Conservation (phyloP, 441 rosid species). For the Populus hybrid region DNA sequence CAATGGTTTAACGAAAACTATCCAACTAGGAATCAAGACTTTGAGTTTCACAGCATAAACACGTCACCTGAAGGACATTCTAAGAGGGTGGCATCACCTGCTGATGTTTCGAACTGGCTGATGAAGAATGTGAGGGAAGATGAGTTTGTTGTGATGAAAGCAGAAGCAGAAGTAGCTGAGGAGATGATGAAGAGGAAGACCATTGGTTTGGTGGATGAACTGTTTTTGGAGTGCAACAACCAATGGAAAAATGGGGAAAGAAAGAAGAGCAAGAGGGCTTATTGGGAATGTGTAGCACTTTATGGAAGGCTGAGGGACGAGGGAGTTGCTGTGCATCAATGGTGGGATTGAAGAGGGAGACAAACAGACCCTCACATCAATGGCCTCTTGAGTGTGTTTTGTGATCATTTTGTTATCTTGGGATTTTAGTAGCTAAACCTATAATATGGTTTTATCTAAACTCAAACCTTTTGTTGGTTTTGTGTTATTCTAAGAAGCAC, state of each 20-base stretch:
- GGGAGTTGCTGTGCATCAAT: conserved; percentile 78
- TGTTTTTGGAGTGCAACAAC: conserved; percentile 72
- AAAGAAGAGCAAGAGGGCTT: conserved; percentile 42
- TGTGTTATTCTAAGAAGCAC: background rate
- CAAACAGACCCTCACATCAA: background rate
- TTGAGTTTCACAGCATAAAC: conserved; percentile 68
- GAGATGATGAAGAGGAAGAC: conserved; percentile 60
- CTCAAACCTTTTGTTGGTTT: background rate
- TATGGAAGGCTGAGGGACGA: conserved; percentile 68
- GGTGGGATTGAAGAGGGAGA: conserved; percentile 66
- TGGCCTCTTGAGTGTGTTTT: background rate
- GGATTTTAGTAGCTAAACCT: background rate
- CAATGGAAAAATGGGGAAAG: conserved; percentile 33
- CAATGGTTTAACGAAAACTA: conserved; percentile 62
- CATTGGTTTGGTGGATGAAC: conserved; percentile 65
- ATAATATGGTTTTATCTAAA: background rate
- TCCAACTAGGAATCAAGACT: conserved; percentile 59
- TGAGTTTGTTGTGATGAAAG: conserved; percentile 81
- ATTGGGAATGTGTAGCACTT: conserved; percentile 78
- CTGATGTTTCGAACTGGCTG: conserved; percentile 55
- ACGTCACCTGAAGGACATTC: conserved; percentile 40
- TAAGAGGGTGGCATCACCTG: conserved; percentile 24
- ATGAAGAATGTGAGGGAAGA: conserved; percentile 55
- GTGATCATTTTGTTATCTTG: background rate
- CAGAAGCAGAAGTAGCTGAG: conserved; percentile 71